Evolutionary conservation across 2,329 filamentous ascomycete genomes (phyloP).

Genomic region (Aspergillus sp.): DNA sequence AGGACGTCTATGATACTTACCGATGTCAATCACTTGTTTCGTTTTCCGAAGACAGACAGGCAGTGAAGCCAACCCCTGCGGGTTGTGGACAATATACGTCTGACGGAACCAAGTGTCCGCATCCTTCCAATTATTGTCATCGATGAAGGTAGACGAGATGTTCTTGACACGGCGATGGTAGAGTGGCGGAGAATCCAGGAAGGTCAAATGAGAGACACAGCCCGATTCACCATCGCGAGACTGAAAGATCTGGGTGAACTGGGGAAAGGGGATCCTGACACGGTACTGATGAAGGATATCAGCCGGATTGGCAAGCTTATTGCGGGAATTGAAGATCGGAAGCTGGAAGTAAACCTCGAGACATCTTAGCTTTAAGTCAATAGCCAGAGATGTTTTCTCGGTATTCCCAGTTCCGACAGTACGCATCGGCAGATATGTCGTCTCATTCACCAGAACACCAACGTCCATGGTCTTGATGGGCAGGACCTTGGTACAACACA

Average conservation of each 20-base stretch:
- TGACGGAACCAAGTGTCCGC: slow-evolving; percentile 54
- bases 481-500: too few relatives aligned
- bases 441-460: slow-evolving; percentile 48
- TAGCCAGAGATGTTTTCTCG: slow-evolving; percentile 23
- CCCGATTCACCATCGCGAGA: slow-evolving; percentile 11
- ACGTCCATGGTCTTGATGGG: slow-evolving; percentile 50
- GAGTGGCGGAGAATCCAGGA: slow-evolving; percentile 36
- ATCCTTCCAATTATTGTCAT: slow-evolving; percentile 44
- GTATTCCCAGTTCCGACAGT: slow-evolving; percentile 22
- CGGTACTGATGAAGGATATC: slow-evolving; percentile 23
- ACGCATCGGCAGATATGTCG: slow-evolving; percentile 52
- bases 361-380: slow-evolving; percentile 37
- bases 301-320: neutral
- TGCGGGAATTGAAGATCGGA: slow-evolving; percentile 12
- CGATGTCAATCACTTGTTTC: slow-evolving; percentile 51
- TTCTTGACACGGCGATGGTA: slow-evolving; percentile 35
- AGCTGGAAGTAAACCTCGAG: slow-evolving; percentile 39
- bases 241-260: slow-evolving; percentile 33
- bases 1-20: slow-evolving; percentile 22
- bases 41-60: slow-evolving; percentile 41
- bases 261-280: slow-evolving; percentile 38
- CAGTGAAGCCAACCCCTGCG: slow-evolving; percentile 22
- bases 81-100: slow-evolving; percentile 49
- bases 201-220: slow-evolving; percentile 25
- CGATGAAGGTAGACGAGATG: slow-evolving; percentile 32